Evolutionary conservation across 1,284 basidiomycete species (phyloP), one percentile per base, ranked within the genome.

Genomic region (Sporisorium scitamineum): DNA sequence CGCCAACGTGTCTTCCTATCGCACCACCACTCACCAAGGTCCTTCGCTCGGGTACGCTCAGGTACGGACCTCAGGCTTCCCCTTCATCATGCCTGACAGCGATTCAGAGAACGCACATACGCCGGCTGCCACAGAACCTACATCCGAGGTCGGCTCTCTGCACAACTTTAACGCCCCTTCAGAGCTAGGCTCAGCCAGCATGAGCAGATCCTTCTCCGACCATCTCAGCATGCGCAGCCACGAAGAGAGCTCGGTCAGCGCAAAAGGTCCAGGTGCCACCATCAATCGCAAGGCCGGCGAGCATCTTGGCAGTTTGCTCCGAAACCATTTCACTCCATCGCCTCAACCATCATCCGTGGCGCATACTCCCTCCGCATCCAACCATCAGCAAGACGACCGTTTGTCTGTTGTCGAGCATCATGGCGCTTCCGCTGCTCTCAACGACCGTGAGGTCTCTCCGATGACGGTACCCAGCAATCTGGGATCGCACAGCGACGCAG

Each of bases 11-110:
- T 65, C 63, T 55, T 52, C 54, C n/a, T 50, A 41, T 13, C 31
- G 45, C 44, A 45, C 47, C 10, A 54, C 7, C 61, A 39, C 14
- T 22, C 54, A 51, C 27, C 54, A 57, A 53, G 59, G 67, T 52
- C 48, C 55, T 39, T 63, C 67, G 67, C 63, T 75, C 59, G 72
- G 63, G 41, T 63, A 54, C 67, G 62, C 67, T 59, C 58, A 70
- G 51, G 67, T 75, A 26, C 61, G 72, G 26, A 50, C 67, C 37
- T 56, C 63, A 41, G 72, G 72, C n/a, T 75, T 75, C 18, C 72
- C 72, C 31, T 75, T 75, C 53, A 67, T 75, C 60, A 70, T 70
- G 72, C 67, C 72, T 27, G 72, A 75, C 16, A 75, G 67, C 54
- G 72, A 53, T 9, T 70, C 72, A 41, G 72, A 75, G 32, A 48